Base-by-base conservation (phyloP, 2,329 filamentous ascomycete species). In the Epicoccum nigrum region DNA sequence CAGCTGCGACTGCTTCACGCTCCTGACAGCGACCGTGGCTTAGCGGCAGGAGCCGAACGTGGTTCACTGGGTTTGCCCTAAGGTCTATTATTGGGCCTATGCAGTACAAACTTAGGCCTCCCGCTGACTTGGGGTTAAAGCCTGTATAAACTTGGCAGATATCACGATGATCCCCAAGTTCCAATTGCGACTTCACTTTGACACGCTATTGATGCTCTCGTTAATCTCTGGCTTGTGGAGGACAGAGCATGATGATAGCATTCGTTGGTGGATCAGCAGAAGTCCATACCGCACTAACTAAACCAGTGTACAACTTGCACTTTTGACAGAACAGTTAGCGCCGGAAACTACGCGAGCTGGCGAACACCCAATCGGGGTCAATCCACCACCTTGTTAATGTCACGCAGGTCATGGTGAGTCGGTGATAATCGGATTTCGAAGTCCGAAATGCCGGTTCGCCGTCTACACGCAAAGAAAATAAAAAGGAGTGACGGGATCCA, bases 281-380 rank as follows among this genome's bases (percentile, higher is more conserved):
- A 35, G 19, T 39, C 19, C 23, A 39, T 19, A 34, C 8, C 13
- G 21, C n/a, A 38, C 16, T 34, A 28, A 33, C 32, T 28, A 52
- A 47, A 43, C 9, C 33, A 8, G 43, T 39, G 27, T 52, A 46
- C 31, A 40, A 8, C 21, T 35, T 17, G 37, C 17, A 37, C 27
- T 16, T 33, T 33, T 52, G 37, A 46, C 49, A 46, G 31, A 32
- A 43, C 16, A 37, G 32, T 13, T 46, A 43, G 49, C 32, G 49
- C 49, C 43, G 43, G 43, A 42, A 43, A 41, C 49, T 39, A 46
- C 43, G 32, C 43, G 27, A 40, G 47, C n/a, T n/a, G n/a, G n/a
- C n/a, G n/a, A n/a, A n/a, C 40, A 20, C 21, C 33, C 37, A 46
- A 16, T 25, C 23, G n/a, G n/a, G n/a, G n/a, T n/a, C 19, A 35